Evolutionary conservation across 176 grass and related monocot genomes (phyloP).

Genomic region (Eleusine indica): DNA sequence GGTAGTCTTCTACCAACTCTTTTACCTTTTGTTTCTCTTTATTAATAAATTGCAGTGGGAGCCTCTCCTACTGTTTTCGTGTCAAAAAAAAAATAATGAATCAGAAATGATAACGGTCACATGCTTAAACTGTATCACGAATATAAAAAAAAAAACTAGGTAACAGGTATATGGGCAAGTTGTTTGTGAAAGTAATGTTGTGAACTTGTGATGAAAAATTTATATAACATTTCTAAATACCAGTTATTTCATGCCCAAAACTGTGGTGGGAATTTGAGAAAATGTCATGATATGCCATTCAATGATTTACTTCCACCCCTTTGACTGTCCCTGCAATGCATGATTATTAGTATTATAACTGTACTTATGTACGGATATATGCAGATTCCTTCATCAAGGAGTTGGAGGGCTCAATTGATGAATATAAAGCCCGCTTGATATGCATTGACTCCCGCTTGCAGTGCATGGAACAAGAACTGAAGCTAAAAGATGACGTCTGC

Average conservation of each 20-base stretch:
- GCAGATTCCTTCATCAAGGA: slow-evolving; percentile 78
- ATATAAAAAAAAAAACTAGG: background rate
- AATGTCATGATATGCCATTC: slow-evolving; percentile 19
- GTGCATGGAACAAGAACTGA: slow-evolving; percentile 63
- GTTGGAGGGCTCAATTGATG: slow-evolving; percentile 67
- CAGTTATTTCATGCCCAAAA: slow-evolving; percentile 4
- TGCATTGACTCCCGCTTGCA: slow-evolving; percentile 66
- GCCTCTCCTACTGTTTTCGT: no score
- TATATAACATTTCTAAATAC: background rate
- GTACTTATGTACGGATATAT: slow-evolving; percentile 8
- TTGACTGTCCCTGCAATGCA: background rate
- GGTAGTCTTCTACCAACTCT: no score
- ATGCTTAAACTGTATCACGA: slow-evolving; percentile 23
- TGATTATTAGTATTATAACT: slow-evolving; percentile 1
- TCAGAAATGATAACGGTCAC: background rate
- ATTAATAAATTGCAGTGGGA: no score
- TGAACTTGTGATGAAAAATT: background rate
- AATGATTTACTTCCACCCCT: background rate
- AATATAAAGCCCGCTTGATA: slow-evolving; percentile 51
- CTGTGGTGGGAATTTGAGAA: background rate
- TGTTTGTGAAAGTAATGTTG: slow-evolving; percentile 32
- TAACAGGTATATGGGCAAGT: slow-evolving; percentile 11
- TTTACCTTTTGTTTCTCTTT: no score
- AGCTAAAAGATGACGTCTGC: slow-evolving; percentile 67
- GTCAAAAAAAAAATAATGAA: slow-evolving; percentile 7